phyloP scores from a whole-genome alignment of 495 filamentous ascomycete genomes.

The Daldinia bambusicola region DNA sequence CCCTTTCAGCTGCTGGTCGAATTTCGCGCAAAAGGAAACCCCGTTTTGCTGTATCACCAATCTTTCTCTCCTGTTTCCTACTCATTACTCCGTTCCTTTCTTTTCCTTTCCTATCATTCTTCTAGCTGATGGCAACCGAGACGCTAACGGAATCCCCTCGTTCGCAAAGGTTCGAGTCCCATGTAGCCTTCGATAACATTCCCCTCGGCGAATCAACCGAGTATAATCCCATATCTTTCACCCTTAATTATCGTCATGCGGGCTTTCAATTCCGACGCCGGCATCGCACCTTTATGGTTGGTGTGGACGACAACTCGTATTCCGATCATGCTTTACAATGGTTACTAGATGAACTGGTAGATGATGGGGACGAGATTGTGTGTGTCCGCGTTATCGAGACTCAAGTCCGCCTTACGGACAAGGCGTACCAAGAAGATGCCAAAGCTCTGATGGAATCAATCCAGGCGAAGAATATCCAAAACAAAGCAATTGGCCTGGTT shows the following conservation, averaged over 20 bases:
- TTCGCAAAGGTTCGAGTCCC: conserved; percentile 64
- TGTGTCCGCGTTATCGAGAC: conserved; percentile 92
- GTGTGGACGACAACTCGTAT: conserved; percentile 94
- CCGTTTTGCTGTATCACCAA: conserved; percentile 16
- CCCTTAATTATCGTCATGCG: conserved; percentile 86
- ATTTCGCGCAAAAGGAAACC: conserved; percentile 38
- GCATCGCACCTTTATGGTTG: conserved; percentile 92
- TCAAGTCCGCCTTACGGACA: conserved; percentile 78
- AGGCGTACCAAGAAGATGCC: conserved; percentile 84
- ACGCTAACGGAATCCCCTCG: conserved; percentile 54
- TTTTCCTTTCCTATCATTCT: conserved; percentile 7
- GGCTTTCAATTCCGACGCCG: conserved; percentile 86
- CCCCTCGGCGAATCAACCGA: conserved; percentile 71
- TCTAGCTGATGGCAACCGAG: conserved; percentile 52
- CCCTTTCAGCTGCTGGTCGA: conserved; percentile 7
- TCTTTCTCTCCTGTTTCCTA: conserved; percentile 8
- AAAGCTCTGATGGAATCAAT: conserved; percentile 78
- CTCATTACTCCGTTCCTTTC: not conserved
- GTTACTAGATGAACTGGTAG: conserved; percentile 92
- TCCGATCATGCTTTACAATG: conserved; percentile 95
- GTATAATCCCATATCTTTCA: conserved; percentile 84
- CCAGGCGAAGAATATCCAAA: conserved; percentile 83
- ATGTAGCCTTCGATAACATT: conserved; percentile 95
- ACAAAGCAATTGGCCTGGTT: conserved; percentile 86
- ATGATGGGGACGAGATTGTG: conserved; percentile 96